A percentile compares a stretch with the other conserved stretches of the same genome.
Conservation (phyloP, 495 filamentous ascomycete species). For the Talaromyces wortmannii region DNA sequence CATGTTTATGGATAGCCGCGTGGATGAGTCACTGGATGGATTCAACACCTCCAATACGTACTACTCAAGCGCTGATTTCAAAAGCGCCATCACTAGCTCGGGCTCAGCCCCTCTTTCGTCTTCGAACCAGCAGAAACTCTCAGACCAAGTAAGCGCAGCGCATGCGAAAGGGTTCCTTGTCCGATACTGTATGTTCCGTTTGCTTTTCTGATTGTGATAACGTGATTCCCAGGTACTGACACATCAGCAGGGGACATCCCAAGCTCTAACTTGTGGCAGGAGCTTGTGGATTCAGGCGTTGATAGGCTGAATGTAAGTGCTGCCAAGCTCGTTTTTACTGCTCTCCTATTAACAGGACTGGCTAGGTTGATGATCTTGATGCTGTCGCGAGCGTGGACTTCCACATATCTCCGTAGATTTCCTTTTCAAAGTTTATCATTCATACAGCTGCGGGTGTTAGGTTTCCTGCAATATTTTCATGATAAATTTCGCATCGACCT, state of each 20-base stretch:
- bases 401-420: background rate
- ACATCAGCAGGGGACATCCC: background rate
- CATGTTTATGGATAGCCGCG: conserved; percentile 18
- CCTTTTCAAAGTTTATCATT: background rate
- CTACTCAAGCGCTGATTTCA: conserved; percentile 37
- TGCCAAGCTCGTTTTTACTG: background rate
- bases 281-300: background rate
- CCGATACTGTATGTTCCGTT: background rate
- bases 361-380: background rate
- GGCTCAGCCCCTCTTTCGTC: background rate
- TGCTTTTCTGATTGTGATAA: background rate
- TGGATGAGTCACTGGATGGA: conserved; percentile 7
- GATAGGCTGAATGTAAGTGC: background rate
- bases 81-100: background rate
- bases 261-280: background rate
- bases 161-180: background rate
- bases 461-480: no score
- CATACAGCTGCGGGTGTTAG: no score
- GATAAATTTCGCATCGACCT: no score
- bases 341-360: background rate
- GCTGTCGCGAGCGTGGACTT: background rate
- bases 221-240: background rate
- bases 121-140: background rate
- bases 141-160: background rate
- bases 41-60: conserved; percentile 36